Conservation (phyloP, 768 basidiomycete genomes). For the Coprinopsis strossmayeri region DNA sequence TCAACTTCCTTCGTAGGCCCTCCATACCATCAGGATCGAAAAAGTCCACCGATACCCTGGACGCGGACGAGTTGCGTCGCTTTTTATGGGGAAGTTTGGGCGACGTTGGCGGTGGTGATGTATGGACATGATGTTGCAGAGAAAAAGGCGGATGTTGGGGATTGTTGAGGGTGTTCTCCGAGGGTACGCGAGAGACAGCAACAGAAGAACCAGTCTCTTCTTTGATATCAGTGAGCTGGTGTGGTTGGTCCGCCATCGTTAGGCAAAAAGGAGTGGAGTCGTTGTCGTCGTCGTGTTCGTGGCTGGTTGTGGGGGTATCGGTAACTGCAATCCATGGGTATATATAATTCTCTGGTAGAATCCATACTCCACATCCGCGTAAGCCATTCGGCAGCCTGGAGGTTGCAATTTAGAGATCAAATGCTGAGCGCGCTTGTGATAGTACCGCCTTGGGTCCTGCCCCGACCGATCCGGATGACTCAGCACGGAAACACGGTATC, state of each 20-base stretch:
- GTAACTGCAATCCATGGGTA: no score
- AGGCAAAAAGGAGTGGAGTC: no score
- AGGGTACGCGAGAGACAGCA: conserved; percentile 6
- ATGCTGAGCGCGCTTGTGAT: no score
- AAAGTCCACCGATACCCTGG: conserved; percentile 39
- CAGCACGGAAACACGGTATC: no score
- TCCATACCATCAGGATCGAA: conserved; percentile 53
- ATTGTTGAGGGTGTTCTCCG: conserved; percentile 2
- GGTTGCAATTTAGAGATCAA: no score
- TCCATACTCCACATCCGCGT: no score
- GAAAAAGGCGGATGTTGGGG: neutral
- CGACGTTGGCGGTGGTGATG: conserved; percentile 9
- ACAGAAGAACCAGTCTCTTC: conserved; percentile 9
- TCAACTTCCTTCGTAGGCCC: conserved; percentile 33
- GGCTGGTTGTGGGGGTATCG: no score
- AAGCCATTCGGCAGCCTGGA: no score
- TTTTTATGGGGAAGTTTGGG: conserved; percentile 5
- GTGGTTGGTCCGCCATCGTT: conserved; percentile 10
- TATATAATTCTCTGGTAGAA: no score
- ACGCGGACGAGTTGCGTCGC: conserved; percentile 17
- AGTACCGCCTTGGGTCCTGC: no score
- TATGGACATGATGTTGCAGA: conserved; percentile 3
- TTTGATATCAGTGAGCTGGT: conserved; percentile 4
- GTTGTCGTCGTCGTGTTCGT: no score
- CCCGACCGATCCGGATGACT: no score